Base-by-base conservation (phyloP, 2,329 filamentous ascomycete genomes). In the Westerdykella aurantiaca region DNA sequence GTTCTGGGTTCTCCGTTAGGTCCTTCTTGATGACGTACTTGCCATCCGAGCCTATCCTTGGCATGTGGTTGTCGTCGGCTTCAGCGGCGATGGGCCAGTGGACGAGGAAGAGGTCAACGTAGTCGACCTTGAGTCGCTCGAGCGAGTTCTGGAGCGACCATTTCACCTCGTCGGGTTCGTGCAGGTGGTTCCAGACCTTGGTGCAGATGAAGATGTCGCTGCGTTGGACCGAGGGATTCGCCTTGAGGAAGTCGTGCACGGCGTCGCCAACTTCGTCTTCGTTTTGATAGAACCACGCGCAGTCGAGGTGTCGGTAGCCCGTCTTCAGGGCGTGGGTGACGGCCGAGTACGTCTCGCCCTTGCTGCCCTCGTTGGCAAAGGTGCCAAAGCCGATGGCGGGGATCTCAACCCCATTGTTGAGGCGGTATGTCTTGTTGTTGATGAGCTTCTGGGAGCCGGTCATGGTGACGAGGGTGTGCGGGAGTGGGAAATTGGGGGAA, bases 351-450 rank as follows among this genome's bases (percentile, higher is more conserved):
- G 74, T 72, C 41, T 77, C 65, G 46, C 73, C 65, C 12, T 73
- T 72, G n/a, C 81, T 77, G 44, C 81, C 82, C 68, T 86, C 82
- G 64, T 77, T 85, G 50, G 76, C 78, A 65, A 85, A 88, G 49
- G 86, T 83, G 44, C 85, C 85, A 57, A 88, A 87, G 31, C 84
- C 85, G 13, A 88, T 74, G 31, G 73, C 76, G 37, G 85, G 85
- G 31, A 88, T 83, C 60, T 72, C 73, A 46, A 83, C 76, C 54
- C 76, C 77, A 59, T 78, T 80, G 70, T 67, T 74, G 41, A 80
- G 70, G 50, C 66, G 76, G 67, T 73, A 79, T 37, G 69, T 71
- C 58, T 69, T 69, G 31, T 55, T 46, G 57, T 66, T 67, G 34
- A 56, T 51, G 42, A 57, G 52, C 34, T 53, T 50, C 31, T 38